Percentiles rank a stretch among this genome's conserved stretches.
Evolutionary conservation across 2,329 filamentous ascomycete species (phyloP).

Genomic region (Diplodia sapinea): DNA sequence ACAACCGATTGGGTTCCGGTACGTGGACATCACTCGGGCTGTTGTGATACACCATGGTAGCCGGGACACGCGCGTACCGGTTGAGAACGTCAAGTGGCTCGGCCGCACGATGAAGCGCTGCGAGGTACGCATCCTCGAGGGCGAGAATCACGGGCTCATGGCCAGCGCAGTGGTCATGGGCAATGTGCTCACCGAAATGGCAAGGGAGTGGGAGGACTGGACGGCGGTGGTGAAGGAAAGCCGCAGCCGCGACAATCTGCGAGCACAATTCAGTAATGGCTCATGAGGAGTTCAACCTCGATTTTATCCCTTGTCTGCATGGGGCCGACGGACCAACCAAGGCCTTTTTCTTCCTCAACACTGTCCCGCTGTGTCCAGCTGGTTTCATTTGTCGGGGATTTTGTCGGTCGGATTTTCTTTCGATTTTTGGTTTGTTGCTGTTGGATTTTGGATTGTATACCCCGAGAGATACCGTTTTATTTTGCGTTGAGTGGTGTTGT

Average conservation of each 20-base stretch:
- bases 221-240: constrained; percentile 36
- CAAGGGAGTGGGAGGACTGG: constrained; percentile 75
- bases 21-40: constrained; percentile 90
- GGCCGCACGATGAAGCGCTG: constrained; percentile 92
- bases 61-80: constrained; percentile 86
- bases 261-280: constrained; percentile 12
- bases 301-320: not conserved
- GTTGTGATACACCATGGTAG: constrained; percentile 95
- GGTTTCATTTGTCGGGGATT: constrained; percentile 23
- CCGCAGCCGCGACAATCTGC: constrained; percentile 27
- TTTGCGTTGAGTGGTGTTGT: constrained; percentile 19
- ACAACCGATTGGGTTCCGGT: constrained; percentile 92
- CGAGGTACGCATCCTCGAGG: constrained; percentile 87
- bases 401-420: constrained; percentile 3
- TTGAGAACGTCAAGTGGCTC: constrained; percentile 94
- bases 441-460: constrained; percentile 25
- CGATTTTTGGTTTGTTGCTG: constrained; percentile 16
- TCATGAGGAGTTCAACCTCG: constrained; percentile 7
- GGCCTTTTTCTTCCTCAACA: not conserved
- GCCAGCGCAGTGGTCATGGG: constrained; percentile 93
- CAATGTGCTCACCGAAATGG: constrained; percentile 90
- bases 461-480: constrained; percentile 21
- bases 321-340: not conserved
- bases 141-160: constrained; percentile 95
- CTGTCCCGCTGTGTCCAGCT: constrained; percentile 20